Base-by-base conservation (phyloP, 306 rosid genomes). In the Rosa lucieae region DNA sequence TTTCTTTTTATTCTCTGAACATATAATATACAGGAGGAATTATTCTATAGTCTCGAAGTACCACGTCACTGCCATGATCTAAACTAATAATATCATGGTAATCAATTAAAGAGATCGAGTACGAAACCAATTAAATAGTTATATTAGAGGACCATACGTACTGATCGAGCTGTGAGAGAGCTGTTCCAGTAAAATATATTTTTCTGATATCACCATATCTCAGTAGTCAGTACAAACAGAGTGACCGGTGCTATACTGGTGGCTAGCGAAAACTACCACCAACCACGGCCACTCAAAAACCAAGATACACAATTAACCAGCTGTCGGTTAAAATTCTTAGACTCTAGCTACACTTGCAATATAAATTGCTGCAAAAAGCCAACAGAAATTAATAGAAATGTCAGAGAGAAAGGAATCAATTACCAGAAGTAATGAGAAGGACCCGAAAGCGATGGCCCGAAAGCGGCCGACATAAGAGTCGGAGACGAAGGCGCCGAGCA, bases 401-500 rank as follows among this genome's bases (percentile, higher is more conserved):
- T 6, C 8, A 40, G 5, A 8, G 21, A 43, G 47, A 29, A 11
- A 5, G 3, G 35, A 29, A 15, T 7, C 26, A 8, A n/a, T 23
- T 83, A 83, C 86, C 78, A 74, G 40, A 62, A 79, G 82, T 29
- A 89, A 78, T 49, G 82, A 79, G 46, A 90, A 56, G 55, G 99
- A 95, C 2, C 85, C 86, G 80, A 85, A 70, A 61, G 96, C 99
- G 66, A 95, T 95, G 4, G 96, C 87, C 1, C 63, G n/a, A 86
- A 88, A 95, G 72, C 97, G 92, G 71, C 99, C 98, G 1, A 80
- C 65, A 55, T 89, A 91, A 13, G 96, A 86, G 75, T 93, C 97
- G 61, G 96, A 91, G 85, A 95, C 70, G 87, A 87, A 95, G 44
- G 99, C 99, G 1, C 98, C 99, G 52, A 91, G 5, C 23, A 95